Percentiles rank a stretch among this genome's conserved stretches.
Evolutionary conservation across 2,329 filamentous ascomycete genomes (phyloP).

Genomic region (Colletotrichum lupini): DNA sequence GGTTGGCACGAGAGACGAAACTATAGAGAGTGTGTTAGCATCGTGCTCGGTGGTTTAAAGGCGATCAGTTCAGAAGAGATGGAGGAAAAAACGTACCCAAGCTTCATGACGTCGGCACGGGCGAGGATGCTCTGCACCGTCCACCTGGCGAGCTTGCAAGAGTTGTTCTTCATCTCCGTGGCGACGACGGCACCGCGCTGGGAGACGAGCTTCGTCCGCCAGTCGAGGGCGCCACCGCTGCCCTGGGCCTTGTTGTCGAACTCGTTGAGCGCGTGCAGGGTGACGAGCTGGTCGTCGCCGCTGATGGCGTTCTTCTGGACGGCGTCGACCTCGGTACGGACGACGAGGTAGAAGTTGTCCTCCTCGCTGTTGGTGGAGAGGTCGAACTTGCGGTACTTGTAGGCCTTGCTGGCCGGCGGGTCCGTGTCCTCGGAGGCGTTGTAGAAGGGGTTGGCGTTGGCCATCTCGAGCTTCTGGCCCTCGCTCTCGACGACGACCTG

Average conservation of each 20-base stretch:
- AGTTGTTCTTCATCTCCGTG: conserved; percentile 99
- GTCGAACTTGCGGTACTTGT: conserved; percentile 98
- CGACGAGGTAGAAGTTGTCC: conserved; percentile 84
- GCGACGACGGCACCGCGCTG: conserved; percentile 97
- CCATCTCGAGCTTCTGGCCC: conserved; percentile 82
- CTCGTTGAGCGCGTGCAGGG: conserved; percentile 97
- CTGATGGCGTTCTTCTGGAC: conserved; percentile 94
- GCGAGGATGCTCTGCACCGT: conserved; percentile 96
- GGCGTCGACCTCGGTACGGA: conserved; percentile 94
- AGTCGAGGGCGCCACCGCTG: conserved; percentile 93
- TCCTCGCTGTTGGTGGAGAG: conserved; percentile 95
- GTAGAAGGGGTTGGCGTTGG: conserved; percentile 96
- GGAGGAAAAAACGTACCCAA: conserved; percentile 73
- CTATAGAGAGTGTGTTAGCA: conserved; percentile 57
- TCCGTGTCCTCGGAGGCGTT: conserved; percentile 92
- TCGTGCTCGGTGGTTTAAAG: not conserved
- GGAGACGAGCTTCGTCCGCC: conserved; percentile 92
- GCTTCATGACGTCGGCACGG: conserved; percentile 98
- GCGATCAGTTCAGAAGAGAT: conserved; percentile 44
- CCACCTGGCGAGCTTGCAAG: conserved; percentile 97
- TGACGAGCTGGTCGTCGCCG: conserved; percentile 90
- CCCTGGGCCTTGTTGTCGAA: conserved; percentile 99
- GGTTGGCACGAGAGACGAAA: conserved; percentile 94
- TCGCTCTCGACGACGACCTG: conserved; percentile 91
- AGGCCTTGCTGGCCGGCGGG: conserved; percentile 93